Conservation (phyloP, 306 rosid species). For the Medicago arabica region DNA sequence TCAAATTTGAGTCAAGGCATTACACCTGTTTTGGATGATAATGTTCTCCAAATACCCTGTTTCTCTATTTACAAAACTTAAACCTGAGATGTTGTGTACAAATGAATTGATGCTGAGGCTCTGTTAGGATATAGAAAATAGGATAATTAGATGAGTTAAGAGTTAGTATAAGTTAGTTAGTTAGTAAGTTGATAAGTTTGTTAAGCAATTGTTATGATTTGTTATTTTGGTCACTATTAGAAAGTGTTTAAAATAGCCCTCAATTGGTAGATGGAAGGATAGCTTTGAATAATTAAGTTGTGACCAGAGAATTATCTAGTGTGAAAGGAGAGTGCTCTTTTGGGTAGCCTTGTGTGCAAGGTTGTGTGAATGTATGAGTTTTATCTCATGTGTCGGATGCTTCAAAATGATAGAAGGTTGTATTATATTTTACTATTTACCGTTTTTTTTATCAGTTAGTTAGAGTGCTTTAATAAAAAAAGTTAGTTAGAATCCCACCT, state of each 20-base stretch:
- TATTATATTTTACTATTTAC: too few species aligned
- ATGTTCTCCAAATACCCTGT: background rate
- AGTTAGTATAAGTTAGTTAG: background rate
- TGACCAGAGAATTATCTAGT: background rate
- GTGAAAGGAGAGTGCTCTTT: background rate
- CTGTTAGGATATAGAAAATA: background rate
- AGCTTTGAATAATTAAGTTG: background rate
- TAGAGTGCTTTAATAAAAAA: too few species aligned
- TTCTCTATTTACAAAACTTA: background rate
- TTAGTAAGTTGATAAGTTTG: background rate
- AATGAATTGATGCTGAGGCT: background rate
- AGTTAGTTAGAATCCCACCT: background rate
- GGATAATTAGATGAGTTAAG: background rate
- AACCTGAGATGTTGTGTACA: background rate
- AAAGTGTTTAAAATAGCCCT: background rate
- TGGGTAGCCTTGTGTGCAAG: background rate
- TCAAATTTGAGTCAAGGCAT: background rate
- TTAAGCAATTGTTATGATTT: background rate
- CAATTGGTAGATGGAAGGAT: background rate
- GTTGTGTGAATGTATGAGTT: background rate
- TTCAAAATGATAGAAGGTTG: background rate
- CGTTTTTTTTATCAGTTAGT: background rate
- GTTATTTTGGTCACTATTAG: background rate
- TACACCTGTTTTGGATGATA: background rate
- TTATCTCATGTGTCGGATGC: background rate